phyloP scores from a whole-genome alignment of 768 basidiomycete species.

The Lactifluus hygrophoroides region DNA sequence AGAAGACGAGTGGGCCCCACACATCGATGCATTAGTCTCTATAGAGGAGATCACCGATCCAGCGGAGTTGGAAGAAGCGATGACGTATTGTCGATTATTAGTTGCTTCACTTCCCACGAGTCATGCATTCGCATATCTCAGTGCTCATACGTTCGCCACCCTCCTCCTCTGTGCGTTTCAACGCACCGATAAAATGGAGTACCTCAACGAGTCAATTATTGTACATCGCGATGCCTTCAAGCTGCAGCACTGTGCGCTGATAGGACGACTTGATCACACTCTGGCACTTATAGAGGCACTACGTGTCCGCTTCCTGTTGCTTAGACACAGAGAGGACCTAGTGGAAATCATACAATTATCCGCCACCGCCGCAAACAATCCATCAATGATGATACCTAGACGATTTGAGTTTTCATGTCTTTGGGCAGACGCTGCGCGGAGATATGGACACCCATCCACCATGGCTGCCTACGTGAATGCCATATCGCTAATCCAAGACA shows the following conservation, averaged over 20 bases:
- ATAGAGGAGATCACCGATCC: not conserved
- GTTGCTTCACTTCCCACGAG: not conserved
- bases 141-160: fast-evolving
- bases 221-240: not conserved
- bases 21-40: not conserved
- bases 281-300: no score
- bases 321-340: not conserved
- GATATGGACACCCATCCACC: not conserved
- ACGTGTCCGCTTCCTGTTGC: not conserved
- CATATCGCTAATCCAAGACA: not conserved
- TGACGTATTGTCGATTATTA: not conserved
- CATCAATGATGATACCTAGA: not conserved
- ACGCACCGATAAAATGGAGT: no score
- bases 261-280: no score
- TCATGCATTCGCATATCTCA: not conserved
- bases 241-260: no score
- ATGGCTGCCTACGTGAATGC: not conserved
- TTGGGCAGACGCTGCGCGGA: not conserved
- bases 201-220: not conserved
- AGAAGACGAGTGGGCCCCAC: not conserved
- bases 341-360: not conserved
- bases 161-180: not conserved
- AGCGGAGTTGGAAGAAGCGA: not conserved
- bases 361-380: not conserved
- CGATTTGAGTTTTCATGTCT: not conserved